phyloP scores from a whole-genome alignment of 83 land plant genomes.

The Thuja plicata region DNA sequence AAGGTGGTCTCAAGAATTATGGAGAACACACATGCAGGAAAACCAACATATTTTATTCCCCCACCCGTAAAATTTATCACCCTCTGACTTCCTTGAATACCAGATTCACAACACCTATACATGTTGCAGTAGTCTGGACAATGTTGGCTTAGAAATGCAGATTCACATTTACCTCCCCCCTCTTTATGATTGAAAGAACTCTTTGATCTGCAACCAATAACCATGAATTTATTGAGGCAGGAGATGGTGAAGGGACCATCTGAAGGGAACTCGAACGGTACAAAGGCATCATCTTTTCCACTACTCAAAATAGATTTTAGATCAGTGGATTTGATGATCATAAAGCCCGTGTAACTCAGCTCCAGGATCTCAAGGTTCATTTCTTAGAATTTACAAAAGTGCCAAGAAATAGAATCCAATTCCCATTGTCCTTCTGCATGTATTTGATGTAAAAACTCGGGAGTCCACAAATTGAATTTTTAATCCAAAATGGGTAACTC shows the following conservation, averaged over 20 bases:
- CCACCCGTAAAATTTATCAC: background rate
- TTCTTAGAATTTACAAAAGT: too few relatives aligned
- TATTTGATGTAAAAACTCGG: too few relatives aligned
- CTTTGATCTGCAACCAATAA: background rate
- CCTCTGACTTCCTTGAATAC: background rate
- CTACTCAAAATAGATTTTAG: background rate
- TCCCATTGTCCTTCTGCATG: too few relatives aligned
- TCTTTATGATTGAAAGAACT: background rate
- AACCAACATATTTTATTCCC: background rate
- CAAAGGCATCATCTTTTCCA: background rate
- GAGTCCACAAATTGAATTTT: too few relatives aligned
- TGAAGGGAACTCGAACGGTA: background rate
- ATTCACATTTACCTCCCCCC: background rate
- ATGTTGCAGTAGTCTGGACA: background rate
- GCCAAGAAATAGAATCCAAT: too few relatives aligned
- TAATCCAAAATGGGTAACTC: too few relatives aligned
- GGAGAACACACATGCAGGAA: conserved; percentile 6
- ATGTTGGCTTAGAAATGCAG: background rate
- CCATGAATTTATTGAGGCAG: background rate
- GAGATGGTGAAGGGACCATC: background rate
- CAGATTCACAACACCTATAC: background rate
- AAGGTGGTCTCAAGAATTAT: background rate
- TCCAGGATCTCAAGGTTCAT: too few relatives aligned
- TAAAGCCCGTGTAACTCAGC: too few relatives aligned
- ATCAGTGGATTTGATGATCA: background rate